These are phyloP conservation scores for Phytophthora idaei DNA, from an alignment of 352 stramenopile species.

Conservation along the genomic window DNA sequence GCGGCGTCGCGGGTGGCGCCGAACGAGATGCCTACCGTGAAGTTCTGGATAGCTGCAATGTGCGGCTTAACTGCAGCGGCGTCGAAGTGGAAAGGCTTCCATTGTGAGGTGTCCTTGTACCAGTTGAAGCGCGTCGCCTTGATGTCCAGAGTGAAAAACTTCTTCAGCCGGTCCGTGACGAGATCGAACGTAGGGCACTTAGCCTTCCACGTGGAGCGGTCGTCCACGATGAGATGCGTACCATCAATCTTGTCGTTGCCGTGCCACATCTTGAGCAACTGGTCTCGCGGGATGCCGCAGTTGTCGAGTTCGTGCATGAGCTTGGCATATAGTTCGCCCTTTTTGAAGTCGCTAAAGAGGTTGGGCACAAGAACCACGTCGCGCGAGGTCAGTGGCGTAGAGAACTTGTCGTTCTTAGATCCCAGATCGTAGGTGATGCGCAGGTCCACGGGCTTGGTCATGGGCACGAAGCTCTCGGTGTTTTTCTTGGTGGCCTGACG, in stretches of 20 bases:
- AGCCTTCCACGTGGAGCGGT: conserved; percentile 83
- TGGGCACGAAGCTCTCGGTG: conserved; percentile 79
- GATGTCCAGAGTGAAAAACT: conserved; percentile 90
- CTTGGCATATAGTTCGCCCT: conserved; percentile 71
- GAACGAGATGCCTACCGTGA: conserved; percentile 95
- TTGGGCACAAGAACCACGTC: conserved; percentile 76
- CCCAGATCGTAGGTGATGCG: conserved; percentile 75
- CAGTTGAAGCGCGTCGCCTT: conserved; percentile 96
- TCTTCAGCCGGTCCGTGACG: conserved; percentile 77
- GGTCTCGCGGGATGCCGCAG: conserved; percentile 68
- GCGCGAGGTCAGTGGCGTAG: conserved; percentile 59
- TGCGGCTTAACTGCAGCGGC: conserved; percentile 93
- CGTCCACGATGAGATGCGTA: conserved; percentile 92
- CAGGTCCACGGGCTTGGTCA: conserved; percentile 71
- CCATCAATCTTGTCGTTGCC: conserved; percentile 91
- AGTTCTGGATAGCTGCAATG: conserved; percentile 93
- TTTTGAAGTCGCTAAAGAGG: conserved; percentile 78
- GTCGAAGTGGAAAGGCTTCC: conserved; percentile 95
- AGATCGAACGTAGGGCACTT: conserved; percentile 84
- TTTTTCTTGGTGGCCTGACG: conserved; percentile 68
- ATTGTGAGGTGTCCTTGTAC: conserved; percentile 93
- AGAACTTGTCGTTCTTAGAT: conserved; percentile 57
- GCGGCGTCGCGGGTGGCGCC: conserved; percentile 90
- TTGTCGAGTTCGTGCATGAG: conserved; percentile 67
- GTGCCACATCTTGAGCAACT: conserved; percentile 84